These are phyloP conservation scores for Cryptococcus maquisensis DNA, from an alignment of 1,284 basidiomycete species.

Conservation along the genomic window DNA sequence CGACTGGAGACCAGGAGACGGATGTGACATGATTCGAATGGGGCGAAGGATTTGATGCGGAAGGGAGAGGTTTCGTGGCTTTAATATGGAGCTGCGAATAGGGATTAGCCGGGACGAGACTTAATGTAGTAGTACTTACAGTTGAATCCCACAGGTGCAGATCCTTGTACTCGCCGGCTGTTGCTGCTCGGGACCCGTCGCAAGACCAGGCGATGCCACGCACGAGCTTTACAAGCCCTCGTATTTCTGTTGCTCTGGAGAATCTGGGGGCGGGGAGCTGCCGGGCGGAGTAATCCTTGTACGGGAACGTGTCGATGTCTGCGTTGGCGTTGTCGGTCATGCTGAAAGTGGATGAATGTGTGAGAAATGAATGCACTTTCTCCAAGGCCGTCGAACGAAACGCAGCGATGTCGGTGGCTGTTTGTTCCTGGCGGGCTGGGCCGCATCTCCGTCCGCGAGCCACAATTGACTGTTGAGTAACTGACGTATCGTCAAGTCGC, in stretches of 20 bases:
- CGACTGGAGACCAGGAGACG: conserved; percentile 39
- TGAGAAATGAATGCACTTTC: neutral
- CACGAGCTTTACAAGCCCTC: conserved; percentile 16
- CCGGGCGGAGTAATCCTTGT: neutral
- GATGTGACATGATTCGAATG: conserved; percentile 38
- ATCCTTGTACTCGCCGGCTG: conserved; percentile 25
- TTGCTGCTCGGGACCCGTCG: conserved; percentile 25
- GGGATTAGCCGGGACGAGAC: neutral
- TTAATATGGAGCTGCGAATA: conserved; percentile 12
- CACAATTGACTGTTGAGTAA: too few relatives aligned
- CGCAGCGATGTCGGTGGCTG: too few relatives aligned
- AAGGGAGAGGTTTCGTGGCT: conserved; percentile 16
- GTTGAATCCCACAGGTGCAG: conserved; percentile 26
- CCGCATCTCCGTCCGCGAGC: too few relatives aligned
- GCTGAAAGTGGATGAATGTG: neutral
- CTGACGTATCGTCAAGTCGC: too few relatives aligned
- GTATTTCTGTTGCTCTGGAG: neutral
- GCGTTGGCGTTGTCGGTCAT: neutral
- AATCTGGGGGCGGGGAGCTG: neutral
- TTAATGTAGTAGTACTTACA: neutral
- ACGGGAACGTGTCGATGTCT: neutral
- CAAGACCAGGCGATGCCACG: conserved; percentile 25
- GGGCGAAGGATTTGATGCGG: conserved; percentile 24
- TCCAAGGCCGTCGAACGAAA: neutral
- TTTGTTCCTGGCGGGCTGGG: too few relatives aligned